Percentiles rank a stretch among this genome's conserved stretches.
phyloP scores from a whole-genome alignment of 2,329 filamentous ascomycete genomes.

The Verticillium zaregamsianum region DNA sequence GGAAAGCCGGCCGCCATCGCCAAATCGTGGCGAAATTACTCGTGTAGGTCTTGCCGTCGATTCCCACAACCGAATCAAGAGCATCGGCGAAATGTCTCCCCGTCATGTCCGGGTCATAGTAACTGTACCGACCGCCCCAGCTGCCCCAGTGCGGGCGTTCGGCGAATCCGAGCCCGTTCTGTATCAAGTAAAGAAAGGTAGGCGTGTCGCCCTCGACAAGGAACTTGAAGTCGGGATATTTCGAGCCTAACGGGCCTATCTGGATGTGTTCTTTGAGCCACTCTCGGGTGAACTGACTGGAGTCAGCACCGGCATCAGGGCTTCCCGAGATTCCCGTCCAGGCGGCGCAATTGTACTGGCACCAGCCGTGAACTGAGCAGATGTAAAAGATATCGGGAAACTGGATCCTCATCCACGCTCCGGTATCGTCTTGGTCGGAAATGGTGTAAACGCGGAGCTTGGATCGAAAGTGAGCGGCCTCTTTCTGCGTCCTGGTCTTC shows the following conservation, averaged over 20 bases:
- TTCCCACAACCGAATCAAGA: not conserved
- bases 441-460: constrained; percentile 50
- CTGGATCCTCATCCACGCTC: constrained; percentile 47
- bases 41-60: not conserved
- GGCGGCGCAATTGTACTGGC: constrained; percentile 46
- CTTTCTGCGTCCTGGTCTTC: constrained; percentile 20
- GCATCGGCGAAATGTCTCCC: not conserved
- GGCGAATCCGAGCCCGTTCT: constrained; percentile 40
- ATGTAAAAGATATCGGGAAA: constrained; percentile 54
- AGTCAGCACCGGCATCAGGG: constrained; percentile 29
- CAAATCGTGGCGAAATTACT: not conserved
- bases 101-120: not conserved
- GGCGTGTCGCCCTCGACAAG: constrained; percentile 50
- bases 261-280: constrained; percentile 52
- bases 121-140: constrained; percentile 44
- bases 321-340: constrained; percentile 47
- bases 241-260: constrained; percentile 35
- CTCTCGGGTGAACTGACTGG: constrained; percentile 37
- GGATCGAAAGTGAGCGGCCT: constrained; percentile 27
- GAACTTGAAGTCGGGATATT: constrained; percentile 41
- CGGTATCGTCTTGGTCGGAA: constrained; percentile 55
- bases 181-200: constrained; percentile 42
- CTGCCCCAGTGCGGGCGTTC: constrained; percentile 41
- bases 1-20: not conserved
- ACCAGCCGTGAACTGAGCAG: constrained; percentile 49